These are phyloP conservation scores for Wallacemonas sp. DNA, from an alignment of 208 protist genomes.

Conservation along the genomic window DNA sequence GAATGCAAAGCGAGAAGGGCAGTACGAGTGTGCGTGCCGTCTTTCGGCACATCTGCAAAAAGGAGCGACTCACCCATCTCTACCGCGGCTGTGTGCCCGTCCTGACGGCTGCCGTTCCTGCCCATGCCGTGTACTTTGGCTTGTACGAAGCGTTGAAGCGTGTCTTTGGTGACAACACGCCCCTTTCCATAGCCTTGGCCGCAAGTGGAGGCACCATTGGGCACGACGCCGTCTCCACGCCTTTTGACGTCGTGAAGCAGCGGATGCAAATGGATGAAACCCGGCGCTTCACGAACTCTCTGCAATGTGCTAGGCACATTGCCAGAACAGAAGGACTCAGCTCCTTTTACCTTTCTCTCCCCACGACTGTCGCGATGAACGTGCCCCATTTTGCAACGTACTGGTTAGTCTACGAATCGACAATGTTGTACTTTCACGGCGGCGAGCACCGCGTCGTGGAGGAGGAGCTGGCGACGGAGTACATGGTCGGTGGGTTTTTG, in stretches of 20 bases:
- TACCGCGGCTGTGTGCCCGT: constrained; percentile 86
- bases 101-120: constrained; percentile 83
- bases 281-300: constrained; percentile 47
- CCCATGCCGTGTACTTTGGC: constrained; percentile 92
- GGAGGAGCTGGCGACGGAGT: constrained; percentile 54
- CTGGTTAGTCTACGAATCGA: constrained; percentile 91
- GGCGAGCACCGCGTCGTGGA: constrained; percentile 42
- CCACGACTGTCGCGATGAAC: constrained; percentile 93
- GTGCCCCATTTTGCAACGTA: constrained; percentile 91
- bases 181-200: constrained; percentile 41
- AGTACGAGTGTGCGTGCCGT: constrained; percentile 22
- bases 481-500: constrained; percentile 72
- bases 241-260: constrained; percentile 95
- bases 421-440: constrained; percentile 34
- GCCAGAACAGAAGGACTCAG: constrained; percentile 54
- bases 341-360: constrained; percentile 83
- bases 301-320: constrained; percentile 50
- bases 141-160: constrained; percentile 91
- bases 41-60: constrained; percentile 28
- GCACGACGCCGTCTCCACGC: constrained; percentile 91
- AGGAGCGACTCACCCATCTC: constrained; percentile 67
- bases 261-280: constrained; percentile 89
- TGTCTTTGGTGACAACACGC: constrained; percentile 48
- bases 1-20: constrained; percentile 63
- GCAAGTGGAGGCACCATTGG: constrained; percentile 72